Evolutionary conservation across 2,329 filamentous ascomycete species (phyloP).

Genomic region (Aspergillus sp.): DNA sequence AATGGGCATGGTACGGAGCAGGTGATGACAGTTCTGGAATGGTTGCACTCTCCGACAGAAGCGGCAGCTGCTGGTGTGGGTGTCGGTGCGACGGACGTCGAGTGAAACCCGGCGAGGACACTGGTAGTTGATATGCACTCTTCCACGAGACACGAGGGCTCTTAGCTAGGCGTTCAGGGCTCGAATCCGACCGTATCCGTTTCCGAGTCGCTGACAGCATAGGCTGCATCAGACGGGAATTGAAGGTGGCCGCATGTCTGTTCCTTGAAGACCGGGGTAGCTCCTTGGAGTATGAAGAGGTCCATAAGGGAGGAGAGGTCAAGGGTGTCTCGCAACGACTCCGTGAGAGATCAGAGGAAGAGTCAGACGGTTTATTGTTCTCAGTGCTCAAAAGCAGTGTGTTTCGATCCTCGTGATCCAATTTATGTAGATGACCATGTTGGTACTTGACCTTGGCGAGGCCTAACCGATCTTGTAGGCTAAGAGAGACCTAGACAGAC

Average conservation of each 20-base stretch:
- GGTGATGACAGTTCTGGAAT: conserved; percentile 56
- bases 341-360: conserved; percentile 74
- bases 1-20: conserved; percentile 26
- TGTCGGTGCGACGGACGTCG: conserved; percentile 67
- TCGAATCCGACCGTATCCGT: conserved; percentile 61
- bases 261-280: conserved; percentile 50
- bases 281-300: conserved; percentile 76
- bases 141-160: conserved; percentile 63
- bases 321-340: conserved; percentile 42
- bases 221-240: conserved; percentile 35
- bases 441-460: conserved; percentile 96
- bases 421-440: conserved; percentile 83
- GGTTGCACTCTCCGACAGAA: conserved; percentile 70
- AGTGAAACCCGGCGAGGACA: conserved; percentile 79
- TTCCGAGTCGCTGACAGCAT: conserved; percentile 51
- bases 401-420: conserved; percentile 62
- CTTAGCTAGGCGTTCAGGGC: conserved; percentile 48
- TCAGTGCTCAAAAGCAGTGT: conserved; percentile 54
- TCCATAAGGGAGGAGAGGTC: conserved; percentile 78
- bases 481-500: conserved; percentile 69
- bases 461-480: conserved; percentile 85
- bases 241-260: conserved; percentile 38
- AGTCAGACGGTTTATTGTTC: conserved; percentile 61
- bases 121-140: conserved; percentile 63
- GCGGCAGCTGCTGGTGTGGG: conserved; percentile 42